Conservation (phyloP, 2,329 filamentous ascomycete genomes). For the Cladophialophora exuberans region DNA sequence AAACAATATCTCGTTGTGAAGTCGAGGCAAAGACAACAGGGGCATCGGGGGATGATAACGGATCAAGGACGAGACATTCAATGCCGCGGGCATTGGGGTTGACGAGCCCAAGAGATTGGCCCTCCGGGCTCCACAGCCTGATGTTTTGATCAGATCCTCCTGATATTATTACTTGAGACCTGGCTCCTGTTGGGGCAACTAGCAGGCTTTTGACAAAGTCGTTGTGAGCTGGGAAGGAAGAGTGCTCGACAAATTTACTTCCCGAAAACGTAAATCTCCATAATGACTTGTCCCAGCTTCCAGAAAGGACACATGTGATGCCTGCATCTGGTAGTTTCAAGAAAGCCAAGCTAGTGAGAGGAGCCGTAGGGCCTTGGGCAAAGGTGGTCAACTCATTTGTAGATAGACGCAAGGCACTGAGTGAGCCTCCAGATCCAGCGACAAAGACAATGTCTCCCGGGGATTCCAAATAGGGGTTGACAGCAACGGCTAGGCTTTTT, state of each 20-base stretch:
- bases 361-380: constrained; percentile 76
- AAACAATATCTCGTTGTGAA: constrained; percentile 76
- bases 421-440: constrained; percentile 82
- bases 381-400: constrained; percentile 28
- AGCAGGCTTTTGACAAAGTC: constrained; percentile 90
- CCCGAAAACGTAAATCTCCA: constrained; percentile 80
- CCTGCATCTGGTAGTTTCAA: constrained; percentile 51
- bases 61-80: constrained; percentile 77
- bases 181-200: constrained; percentile 59
- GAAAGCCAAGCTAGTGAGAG: constrained; percentile 75
- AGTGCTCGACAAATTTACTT: constrained; percentile 55
- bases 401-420: constrained; percentile 62
- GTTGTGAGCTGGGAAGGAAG: constrained; percentile 29
- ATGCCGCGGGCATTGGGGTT: constrained; percentile 79
- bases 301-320: constrained; percentile 70
- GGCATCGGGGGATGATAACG: constrained; percentile 54
- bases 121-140: constrained; percentile 78
- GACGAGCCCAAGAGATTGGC: constrained; percentile 71
- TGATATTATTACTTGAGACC: constrained; percentile 68
- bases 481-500: constrained; percentile 74
- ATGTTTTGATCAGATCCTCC: constrained; percentile 79
- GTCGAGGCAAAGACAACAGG: constrained; percentile 72
- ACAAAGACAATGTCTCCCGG: constrained; percentile 64
- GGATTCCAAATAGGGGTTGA: constrained; percentile 25
- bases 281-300: constrained; percentile 91